Conservation (phyloP, 2,329 filamentous ascomycete species). For the Pestalotiopsis sp. region DNA sequence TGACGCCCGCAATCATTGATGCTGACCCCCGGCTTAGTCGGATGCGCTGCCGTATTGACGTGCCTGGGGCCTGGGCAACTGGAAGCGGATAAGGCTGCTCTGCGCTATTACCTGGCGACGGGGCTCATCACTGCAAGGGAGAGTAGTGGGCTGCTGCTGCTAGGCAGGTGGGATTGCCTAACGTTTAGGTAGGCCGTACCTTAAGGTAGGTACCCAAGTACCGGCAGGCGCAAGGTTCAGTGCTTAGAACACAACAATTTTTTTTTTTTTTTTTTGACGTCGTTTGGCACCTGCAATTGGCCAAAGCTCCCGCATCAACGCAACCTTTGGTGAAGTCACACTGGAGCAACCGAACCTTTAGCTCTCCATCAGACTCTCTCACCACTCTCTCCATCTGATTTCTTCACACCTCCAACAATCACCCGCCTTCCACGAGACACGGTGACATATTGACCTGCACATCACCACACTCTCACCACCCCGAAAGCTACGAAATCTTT, state of each 20-base stretch:
- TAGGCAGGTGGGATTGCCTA: background rate
- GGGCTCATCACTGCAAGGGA: background rate
- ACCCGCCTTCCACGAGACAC: background rate
- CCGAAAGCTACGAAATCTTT: background rate
- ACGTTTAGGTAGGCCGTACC: background rate
- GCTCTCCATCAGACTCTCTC: background rate
- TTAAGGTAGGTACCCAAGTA: background rate
- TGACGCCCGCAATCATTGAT: background rate
- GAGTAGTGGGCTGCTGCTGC: background rate
- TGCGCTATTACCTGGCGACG: background rate
- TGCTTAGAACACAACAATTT: constrained; percentile 1
- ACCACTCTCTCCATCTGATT: background rate
- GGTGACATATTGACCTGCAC: background rate
- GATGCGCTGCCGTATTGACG: background rate
- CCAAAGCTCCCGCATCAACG: constrained; percentile 4
- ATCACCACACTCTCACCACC: background rate
- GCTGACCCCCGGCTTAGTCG: background rate
- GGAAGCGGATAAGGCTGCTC: background rate
- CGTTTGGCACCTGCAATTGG: constrained; percentile 6
- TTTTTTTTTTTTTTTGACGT: constrained; percentile 3
- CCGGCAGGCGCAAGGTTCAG: background rate
- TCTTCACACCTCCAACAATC: background rate
- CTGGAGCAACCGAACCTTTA: background rate
- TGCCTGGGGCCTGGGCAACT: background rate
- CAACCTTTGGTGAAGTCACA: background rate